A percentile compares a stretch with the other conserved stretches of the same genome.
These are phyloP conservation scores for Chlorophyllum brunneum DNA, from an alignment of 768 basidiomycete species.

Conservation along the genomic window DNA sequence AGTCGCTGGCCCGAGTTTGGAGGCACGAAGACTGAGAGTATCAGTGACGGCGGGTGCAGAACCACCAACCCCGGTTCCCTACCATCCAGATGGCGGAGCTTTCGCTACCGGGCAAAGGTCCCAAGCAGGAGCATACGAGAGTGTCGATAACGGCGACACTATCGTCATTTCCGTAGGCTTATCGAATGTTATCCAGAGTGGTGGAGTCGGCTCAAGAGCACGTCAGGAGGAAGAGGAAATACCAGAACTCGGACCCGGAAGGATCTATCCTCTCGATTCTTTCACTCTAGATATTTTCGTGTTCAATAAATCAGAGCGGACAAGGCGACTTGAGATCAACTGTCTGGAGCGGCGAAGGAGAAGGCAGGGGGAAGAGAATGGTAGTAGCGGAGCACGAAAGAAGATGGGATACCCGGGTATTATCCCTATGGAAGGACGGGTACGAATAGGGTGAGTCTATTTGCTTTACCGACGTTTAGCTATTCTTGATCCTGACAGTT, in stretches of 20 bases:
- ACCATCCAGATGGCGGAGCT: slow-evolving; percentile 33
- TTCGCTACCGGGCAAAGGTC: slow-evolving; percentile 21
- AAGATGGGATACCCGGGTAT: slow-evolving; percentile 56
- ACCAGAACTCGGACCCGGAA: slow-evolving; percentile 28
- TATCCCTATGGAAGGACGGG: slow-evolving; percentile 71
- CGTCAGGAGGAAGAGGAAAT: slow-evolving; percentile 1
- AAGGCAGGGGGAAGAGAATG: slow-evolving; percentile 32
- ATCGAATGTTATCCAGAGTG: slow-evolving; percentile 23
- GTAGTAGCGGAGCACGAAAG: slow-evolving; percentile 26
- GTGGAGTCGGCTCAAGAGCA: slow-evolving; percentile 17
- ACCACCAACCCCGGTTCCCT: slow-evolving; percentile 56
- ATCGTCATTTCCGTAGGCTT: slow-evolving; percentile 70
- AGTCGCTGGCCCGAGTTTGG: slow-evolving; percentile 55
- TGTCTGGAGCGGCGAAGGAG: slow-evolving; percentile 55
- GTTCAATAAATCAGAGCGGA: slow-evolving; percentile 76
- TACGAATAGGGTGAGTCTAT: slow-evolving; percentile 69
- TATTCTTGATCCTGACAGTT: not conserved
- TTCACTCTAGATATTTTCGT: slow-evolving; percentile 88
- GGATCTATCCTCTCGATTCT: slow-evolving; percentile 67
- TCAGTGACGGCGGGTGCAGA: slow-evolving; percentile 21
- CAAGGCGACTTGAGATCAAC: slow-evolving; percentile 72
- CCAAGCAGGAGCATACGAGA: slow-evolving; percentile 21
- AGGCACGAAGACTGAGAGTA: slow-evolving; percentile 61
- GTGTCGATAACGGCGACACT: slow-evolving; percentile 42
- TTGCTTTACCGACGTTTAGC: not conserved